Base-by-base conservation (phyloP, 345 rosid genomes). In the Jatropha curcas region DNA sequence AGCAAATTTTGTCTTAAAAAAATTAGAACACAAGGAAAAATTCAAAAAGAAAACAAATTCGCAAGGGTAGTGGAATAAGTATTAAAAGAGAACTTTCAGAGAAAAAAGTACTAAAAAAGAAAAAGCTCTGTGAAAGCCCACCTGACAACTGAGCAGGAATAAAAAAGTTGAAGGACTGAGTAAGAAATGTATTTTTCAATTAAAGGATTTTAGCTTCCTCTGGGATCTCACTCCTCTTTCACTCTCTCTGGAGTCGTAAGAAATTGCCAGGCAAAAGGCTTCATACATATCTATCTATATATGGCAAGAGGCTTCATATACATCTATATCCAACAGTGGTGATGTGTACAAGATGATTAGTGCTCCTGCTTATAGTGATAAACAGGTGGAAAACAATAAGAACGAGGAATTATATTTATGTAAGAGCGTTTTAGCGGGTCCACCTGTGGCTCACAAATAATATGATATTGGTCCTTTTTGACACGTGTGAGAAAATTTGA, bases 331-430 rank as follows among this genome's bases (percentile, higher is more conserved):
- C 12, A 45, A 7, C 11, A 45, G 6, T 58, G 65, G 57, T 57
- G 66, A 43, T 1, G 22, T 20, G 24, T 11, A 9, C 66, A 25
- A 45, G 56, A 28, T 71, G 56, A 71, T 71, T 58, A 43, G 74
- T 30, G 0, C 1, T 0, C 0, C 0, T 1, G 2, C n/a, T 9
- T 46, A 45, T 59, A n/a, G 7, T 28, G 55, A 57, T 70, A 70
- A 39, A 48, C 8, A 0, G 6, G 1, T 30, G 63, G 17, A 6
- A 60, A 30, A 7, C 31, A n/a, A 30, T 60, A 19, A 2, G 43
- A 17, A 0, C 0, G 1, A 0, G 4, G 0, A 1, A 4, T 3
- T 65, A 27, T 46, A 65, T 28, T 3, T 65, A 27, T 46, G 46
- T 28, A 27, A 16, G 25, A 46, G 2, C 0, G 35, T 25, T 39